Conservation (phyloP, 371 early-diverging fungal genomes). For the Funneliformis caledonium region DNA sequence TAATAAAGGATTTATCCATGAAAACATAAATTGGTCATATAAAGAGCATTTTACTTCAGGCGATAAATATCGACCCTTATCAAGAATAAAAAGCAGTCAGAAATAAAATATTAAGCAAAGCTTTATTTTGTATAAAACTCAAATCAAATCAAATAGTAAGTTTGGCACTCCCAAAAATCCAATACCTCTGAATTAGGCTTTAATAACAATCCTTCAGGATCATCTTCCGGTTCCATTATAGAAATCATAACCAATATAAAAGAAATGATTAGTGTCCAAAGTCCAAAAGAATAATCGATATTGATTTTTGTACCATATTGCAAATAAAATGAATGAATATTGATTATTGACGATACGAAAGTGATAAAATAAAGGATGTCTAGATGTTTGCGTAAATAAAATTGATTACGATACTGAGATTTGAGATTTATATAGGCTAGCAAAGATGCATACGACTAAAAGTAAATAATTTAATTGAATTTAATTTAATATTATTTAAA, state of each 20-base stretch:
- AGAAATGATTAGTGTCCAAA: slow-evolving; percentile 4
- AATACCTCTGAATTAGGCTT: slow-evolving; percentile 32
- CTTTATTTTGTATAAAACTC: background rate
- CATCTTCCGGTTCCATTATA: slow-evolving; percentile 16
- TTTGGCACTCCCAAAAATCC: background rate
- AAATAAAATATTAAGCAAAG: background rate
- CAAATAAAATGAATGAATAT: slow-evolving; percentile 23
- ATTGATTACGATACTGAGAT: slow-evolving; percentile 11
- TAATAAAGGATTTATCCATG: slow-evolving; percentile 41
- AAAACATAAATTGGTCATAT: slow-evolving; percentile 33
- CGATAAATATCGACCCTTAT: slow-evolving; percentile 22
- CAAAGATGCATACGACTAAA: background rate
- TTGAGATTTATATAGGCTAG: slow-evolving; percentile 2
- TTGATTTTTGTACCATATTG: background rate
- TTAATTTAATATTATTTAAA: background rate
- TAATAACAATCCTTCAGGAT: background rate
- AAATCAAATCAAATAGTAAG: background rate
- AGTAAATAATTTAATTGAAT: background rate
- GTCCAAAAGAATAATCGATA: background rate
- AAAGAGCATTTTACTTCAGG: slow-evolving; percentile 26
- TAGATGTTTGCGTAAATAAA: slow-evolving; percentile 12
- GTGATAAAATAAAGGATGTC: slow-evolving; percentile 3
- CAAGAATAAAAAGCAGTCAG: background rate
- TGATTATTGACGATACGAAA: background rate
- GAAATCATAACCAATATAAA: slow-evolving; percentile 10